Conservation (phyloP, 2,329 filamentous ascomycete species). For the Ceratocystis eucalypticola region DNA sequence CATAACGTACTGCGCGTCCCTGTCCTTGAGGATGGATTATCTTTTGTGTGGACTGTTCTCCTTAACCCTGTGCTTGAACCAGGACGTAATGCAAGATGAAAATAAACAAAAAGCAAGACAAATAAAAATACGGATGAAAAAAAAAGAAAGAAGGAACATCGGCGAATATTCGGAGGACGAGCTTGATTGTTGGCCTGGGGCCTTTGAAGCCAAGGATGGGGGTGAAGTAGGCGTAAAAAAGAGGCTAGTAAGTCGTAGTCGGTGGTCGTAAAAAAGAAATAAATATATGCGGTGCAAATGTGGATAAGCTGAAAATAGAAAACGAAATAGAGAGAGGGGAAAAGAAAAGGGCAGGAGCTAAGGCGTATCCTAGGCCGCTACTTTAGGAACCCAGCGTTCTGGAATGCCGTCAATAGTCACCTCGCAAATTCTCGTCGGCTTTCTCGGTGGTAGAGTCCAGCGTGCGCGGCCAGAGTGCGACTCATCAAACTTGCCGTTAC, state of each 20-base stretch:
- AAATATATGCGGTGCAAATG: neutral
- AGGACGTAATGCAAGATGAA: neutral
- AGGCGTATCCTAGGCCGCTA: neutral
- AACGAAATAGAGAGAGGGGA: neutral
- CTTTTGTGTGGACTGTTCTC: slow-evolving; percentile 3
- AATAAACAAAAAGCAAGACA: slow-evolving; percentile 10
- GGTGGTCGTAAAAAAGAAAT: slow-evolving; percentile 7
- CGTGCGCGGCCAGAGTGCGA: slow-evolving; percentile 53
- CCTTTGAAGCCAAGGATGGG: neutral
- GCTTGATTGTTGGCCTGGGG: neutral
- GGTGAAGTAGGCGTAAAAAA: neutral
- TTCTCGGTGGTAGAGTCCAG: slow-evolving; percentile 54
- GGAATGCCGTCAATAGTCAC: slow-evolving; percentile 46
- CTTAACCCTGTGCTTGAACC: neutral
- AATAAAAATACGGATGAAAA: neutral
- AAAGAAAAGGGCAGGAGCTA: neutral
- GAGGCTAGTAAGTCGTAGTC: neutral
- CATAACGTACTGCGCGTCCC: slow-evolving; percentile 1
- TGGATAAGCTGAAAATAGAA: too few species aligned
- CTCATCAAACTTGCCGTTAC: slow-evolving; percentile 51
- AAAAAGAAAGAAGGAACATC: neutral
- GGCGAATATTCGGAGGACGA: neutral
- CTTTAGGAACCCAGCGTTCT: slow-evolving; percentile 37
- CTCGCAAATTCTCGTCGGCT: slow-evolving; percentile 41
- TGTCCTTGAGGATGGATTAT: slow-evolving; percentile 1